Conservation (phyloP, 371 early-diverging fungal species). For the Mucor circinelloides region DNA sequence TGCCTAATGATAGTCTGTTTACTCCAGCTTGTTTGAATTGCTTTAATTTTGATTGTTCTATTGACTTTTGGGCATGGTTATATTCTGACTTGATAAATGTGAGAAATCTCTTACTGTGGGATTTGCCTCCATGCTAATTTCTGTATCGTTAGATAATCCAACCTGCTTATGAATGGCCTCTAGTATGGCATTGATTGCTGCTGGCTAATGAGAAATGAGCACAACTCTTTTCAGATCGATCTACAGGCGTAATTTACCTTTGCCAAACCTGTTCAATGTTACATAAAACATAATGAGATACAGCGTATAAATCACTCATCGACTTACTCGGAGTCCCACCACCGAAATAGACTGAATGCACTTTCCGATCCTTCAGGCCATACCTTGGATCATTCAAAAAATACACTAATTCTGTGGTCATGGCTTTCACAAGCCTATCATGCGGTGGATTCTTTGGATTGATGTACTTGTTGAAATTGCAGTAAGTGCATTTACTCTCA, state of each 20-base stretch:
- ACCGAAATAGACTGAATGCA: slow-evolving; percentile 78
- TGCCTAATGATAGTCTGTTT: slow-evolving; percentile 81
- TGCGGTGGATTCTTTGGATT: slow-evolving; percentile 59
- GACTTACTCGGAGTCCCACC: slow-evolving; percentile 58
- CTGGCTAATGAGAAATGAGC: neutral
- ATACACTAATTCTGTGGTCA: slow-evolving; percentile 53
- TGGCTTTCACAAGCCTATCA: slow-evolving; percentile 55
- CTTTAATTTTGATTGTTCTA: slow-evolving; percentile 45
- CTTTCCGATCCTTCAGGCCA: slow-evolving; percentile 31
- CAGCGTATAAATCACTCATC: neutral
- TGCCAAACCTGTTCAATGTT: slow-evolving; percentile 12
- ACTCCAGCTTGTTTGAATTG: slow-evolving; percentile 66
- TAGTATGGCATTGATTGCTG: slow-evolving; percentile 42
- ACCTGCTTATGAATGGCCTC: slow-evolving; percentile 39
- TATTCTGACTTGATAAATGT: neutral
- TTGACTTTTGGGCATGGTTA: slow-evolving; percentile 34
- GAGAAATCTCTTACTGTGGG: slow-evolving; percentile 57
- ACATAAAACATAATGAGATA: neutral
- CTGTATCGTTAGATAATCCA: slow-evolving; percentile 41
- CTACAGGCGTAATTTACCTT: neutral
- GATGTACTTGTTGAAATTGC: slow-evolving; percentile 85
- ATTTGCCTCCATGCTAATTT: slow-evolving; percentile 72
- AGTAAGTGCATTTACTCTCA: slow-evolving; percentile 83
- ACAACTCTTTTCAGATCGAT: too few species aligned
- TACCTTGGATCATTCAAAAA: slow-evolving; percentile 38